Evolutionary conservation across 108 stramenopile species (phyloP), one percentile per base, ranked within the genome.

Genomic region (Ochromonas danica): DNA sequence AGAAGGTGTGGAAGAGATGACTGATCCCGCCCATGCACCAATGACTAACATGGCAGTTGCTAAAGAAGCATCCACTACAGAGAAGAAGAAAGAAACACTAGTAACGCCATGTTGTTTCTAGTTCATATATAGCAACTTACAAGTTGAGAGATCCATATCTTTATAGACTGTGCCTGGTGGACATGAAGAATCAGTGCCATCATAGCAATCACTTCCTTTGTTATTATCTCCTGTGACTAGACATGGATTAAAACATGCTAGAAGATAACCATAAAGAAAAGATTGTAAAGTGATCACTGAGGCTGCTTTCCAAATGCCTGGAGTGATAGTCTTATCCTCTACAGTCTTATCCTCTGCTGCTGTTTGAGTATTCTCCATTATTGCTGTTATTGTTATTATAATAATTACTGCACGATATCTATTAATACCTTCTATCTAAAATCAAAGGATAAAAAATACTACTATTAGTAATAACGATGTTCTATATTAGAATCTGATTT

Each of bases 111-210:
- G 17, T 10, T 57, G 17, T 22, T 17, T 57, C 51, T 17, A 57
- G 22, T 57, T 10, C 36, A 10, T 10, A 31, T 70, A 22, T 40
- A 22, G 51, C 17, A 17, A 57, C 51, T 57, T 22, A 70, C 67
- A 17, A 17, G 67, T 70, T 17, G 67, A 40, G 17, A 70, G 40
- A 22, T 70, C 33, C 67, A 70, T 14, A 70, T 70, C 67, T 10
- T 70, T 70, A 22, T 70, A 70, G 36, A 70, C 33, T 17, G 67
- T 17, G 17, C 67, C 67, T 40, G 10, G 10, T 14, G 67, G 67
- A 22, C 67, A 70, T n/a, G n/a, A n/a, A 31, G 10, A 14, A 70
- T 70, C 67, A 70, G 36, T 22, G 14, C 40, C 67, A 22, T 22
- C 33, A 31, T 40, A 70, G 33, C 67, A 70, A 22, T 70, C 40